Percentiles rank a stretch among this genome's conserved stretches.
These are phyloP conservation scores for Fraxinus velutina DNA, from an alignment of 305 asterid genomes.

Conservation along the genomic window DNA sequence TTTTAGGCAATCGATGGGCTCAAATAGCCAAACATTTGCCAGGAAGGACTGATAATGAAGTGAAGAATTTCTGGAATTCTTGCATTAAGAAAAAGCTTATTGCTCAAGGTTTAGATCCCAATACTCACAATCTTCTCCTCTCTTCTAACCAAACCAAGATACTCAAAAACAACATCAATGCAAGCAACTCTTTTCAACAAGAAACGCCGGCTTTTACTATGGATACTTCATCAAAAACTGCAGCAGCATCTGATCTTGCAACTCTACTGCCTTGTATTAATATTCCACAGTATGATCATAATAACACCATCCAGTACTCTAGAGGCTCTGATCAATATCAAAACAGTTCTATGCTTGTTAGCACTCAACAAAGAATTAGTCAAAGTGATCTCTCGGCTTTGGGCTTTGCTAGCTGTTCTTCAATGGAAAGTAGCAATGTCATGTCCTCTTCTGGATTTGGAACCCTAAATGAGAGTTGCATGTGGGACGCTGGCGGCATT, in stretches of 20 bases:
- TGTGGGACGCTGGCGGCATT: constrained; percentile 27
- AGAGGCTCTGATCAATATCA: constrained; percentile 10
- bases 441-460: constrained; percentile 29
- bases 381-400: not conserved
- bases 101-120: constrained; percentile 87
- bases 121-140: constrained; percentile 86
- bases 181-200: constrained; percentile 2
- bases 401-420: constrained; percentile 33
- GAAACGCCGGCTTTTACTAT: constrained; percentile 44
- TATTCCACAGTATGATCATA: not conserved
- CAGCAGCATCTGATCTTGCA: not conserved
- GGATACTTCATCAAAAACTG: constrained; percentile 23
- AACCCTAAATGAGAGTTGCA: constrained; percentile 24
- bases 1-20: constrained; percentile 88
- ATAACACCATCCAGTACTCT: not conserved
- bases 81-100: constrained; percentile 80
- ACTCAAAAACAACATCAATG: constrained; percentile 7
- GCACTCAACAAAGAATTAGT: not conserved
- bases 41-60: constrained; percentile 88
- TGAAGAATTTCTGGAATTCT: constrained; percentile 96
- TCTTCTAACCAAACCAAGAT: constrained; percentile 27
- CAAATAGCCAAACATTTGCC: constrained; percentile 92
- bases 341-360: constrained; percentile 26
- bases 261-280: constrained; percentile 12
- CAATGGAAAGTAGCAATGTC: constrained; percentile 27